Evolutionary conservation across 257 asterid genomes (phyloP), one percentile per base, ranked within the genome.

Genomic region (Lavandula angustifolia): DNA sequence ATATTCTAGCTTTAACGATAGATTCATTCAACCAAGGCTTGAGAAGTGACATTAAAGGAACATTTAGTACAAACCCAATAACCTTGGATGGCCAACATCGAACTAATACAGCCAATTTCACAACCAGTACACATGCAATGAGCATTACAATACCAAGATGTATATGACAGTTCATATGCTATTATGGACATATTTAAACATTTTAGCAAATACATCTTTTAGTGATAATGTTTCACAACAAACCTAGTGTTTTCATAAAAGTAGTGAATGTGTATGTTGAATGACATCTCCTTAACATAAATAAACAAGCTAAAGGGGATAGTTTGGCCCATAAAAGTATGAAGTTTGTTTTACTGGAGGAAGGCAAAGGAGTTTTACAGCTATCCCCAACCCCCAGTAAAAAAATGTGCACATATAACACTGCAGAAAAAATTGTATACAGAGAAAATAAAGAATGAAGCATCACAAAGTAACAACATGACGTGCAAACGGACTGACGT

Each of bases 91-190:
- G 16, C 40, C 51, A 35, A 16, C 9, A 51, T 37, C 32, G 9
- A n/a, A 37, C 37, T n/a, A 32, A 53, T 38, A 49, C 18, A 37
- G 49, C 27, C 60, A 18, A 18, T 40, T 9, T 38, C 5, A 1
- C 32, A 10, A 54, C 29, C 38, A 67, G n/a, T 11, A 67, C 32
- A 17, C 49, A 31, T 43, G 12, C 48, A 53, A 54, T 32, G 48
- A 67, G 29, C 46, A 43, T 9, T 14, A 9, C 14, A 54, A 65
- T 4, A 34, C 55, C n/a, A 31, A 50, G 33, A 53, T 29, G 44
- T n/a, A 8, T 50, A 64, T 16, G 6, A 50, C 59, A 67, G 47
- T 52, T 37, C 1, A 52, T 52, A 27, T 65, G 47, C 34, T 9
- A 44, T 17, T 31, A n/a, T 6, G 42, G 9, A 37, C 42, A 5